Conservation (phyloP, 257 asterid genomes). For the Fraxinus pennsylvanica region DNA sequence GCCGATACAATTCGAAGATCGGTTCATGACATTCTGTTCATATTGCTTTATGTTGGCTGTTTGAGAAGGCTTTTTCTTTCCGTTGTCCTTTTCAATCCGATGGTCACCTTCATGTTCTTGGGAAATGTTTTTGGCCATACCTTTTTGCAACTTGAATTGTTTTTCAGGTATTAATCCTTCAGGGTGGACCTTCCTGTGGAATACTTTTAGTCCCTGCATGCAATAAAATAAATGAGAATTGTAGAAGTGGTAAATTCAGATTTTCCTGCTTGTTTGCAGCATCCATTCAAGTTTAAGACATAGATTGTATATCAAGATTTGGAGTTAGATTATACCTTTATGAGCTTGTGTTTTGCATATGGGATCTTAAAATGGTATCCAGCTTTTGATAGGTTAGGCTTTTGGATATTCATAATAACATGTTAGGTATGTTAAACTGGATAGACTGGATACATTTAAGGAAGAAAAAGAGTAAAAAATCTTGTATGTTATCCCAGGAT, state of each 20-base stretch:
- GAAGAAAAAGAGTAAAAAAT: not conserved
- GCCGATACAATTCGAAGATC: constrained; percentile 3
- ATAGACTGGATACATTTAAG: not conserved
- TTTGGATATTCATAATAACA: constrained; percentile 1
- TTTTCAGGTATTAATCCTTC: constrained; percentile 24
- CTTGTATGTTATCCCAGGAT: not conserved
- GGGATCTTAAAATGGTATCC: not conserved
- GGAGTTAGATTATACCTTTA: not conserved
- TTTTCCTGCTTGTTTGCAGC: not conserved
- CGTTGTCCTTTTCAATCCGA: not conserved
- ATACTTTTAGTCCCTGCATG: constrained; percentile 33
- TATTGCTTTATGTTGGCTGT: constrained; percentile 22
- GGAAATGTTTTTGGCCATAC: not conserved
- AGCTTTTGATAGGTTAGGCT: not conserved
- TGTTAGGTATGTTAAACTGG: not conserved
- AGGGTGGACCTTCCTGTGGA: constrained; percentile 35
- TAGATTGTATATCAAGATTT: not conserved
- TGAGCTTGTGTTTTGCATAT: constrained; percentile 16
- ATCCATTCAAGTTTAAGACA: not conserved
- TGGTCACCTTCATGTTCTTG: not conserved
- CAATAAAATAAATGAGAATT: not conserved
- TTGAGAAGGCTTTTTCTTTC: constrained; percentile 12
- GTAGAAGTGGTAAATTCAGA: not conserved
- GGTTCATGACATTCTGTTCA: constrained; percentile 11
- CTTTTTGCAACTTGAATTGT: constrained; percentile 6